These are phyloP conservation scores for Trichoderma gracile DNA, from an alignment of 2,329 filamentous ascomycete genomes.

Conservation along the genomic window DNA sequence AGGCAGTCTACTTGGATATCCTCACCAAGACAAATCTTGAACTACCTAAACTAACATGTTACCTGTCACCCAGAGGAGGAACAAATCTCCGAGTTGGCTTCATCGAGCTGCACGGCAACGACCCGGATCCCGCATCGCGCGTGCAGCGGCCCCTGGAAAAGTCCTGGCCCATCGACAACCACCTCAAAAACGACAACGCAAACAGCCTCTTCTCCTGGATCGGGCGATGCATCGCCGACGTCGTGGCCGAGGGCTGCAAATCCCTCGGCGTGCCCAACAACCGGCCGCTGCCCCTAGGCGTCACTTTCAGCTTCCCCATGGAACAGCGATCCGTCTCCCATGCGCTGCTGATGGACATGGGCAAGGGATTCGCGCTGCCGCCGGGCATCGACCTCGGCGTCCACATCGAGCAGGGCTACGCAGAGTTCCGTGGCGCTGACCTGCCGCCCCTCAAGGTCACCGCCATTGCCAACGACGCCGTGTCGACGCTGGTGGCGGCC, in stretches of 20 bases:
- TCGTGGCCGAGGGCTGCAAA: slow-evolving; percentile 61
- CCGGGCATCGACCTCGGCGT: slow-evolving; percentile 61
- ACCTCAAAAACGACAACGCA: slow-evolving; percentile 71
- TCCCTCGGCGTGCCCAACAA: slow-evolving; percentile 45
- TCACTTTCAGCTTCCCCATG: slow-evolving; percentile 73
- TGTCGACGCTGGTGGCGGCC: slow-evolving; percentile 76
- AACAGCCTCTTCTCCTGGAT: slow-evolving; percentile 81
- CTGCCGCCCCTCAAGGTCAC: slow-evolving; percentile 69
- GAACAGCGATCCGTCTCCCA: slow-evolving; percentile 62
- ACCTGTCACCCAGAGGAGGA: slow-evolving; percentile 54
- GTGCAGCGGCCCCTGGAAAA: slow-evolving; percentile 65
- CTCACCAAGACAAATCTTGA: background rate
- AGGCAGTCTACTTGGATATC: slow-evolving; percentile 36
- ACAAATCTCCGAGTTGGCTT: slow-evolving; percentile 70
- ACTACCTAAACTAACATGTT: slow-evolving; percentile 4
- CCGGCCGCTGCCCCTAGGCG: slow-evolving; percentile 60
- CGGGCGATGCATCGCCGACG: slow-evolving; percentile 71
- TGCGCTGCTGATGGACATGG: slow-evolving; percentile 67
- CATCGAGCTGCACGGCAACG: slow-evolving; percentile 56
- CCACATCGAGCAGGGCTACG: slow-evolving; percentile 60
- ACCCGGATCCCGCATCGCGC: slow-evolving; percentile 39
- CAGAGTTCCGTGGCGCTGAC: slow-evolving; percentile 45
- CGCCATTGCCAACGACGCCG: slow-evolving; percentile 79
- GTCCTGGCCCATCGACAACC: slow-evolving; percentile 72
- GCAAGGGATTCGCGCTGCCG: slow-evolving; percentile 67